Evolutionary conservation across 768 basidiomycete species (phyloP).

Genomic region (Naganishia randhawae): DNA sequence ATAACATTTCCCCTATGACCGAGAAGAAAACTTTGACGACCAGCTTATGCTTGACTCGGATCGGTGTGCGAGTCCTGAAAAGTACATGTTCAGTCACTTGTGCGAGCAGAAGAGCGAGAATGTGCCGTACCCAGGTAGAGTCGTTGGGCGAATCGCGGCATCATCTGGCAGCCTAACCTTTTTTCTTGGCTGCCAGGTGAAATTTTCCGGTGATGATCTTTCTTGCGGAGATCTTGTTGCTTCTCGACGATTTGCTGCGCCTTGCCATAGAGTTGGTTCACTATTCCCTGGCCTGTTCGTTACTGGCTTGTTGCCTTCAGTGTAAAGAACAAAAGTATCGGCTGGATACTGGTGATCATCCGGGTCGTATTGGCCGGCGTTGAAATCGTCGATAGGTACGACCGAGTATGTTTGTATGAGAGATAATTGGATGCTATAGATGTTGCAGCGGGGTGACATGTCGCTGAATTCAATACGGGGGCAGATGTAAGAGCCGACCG

Average conservation of each 20-base stretch:
- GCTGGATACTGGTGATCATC: conserved; percentile 15
- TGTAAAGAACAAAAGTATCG: not conserved
- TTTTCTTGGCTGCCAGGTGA: conserved; percentile 6
- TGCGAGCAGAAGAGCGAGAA: no score
- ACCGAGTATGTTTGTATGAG: conserved; percentile 22
- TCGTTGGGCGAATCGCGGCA: conserved; percentile 19
- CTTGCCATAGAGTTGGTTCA: conserved; percentile 10
- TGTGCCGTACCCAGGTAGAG: not conserved
- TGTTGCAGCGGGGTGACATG: conserved; percentile 20
- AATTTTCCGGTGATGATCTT: not conserved
- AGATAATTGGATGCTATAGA: conserved; percentile 5
- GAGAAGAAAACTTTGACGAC: conserved; percentile 20
- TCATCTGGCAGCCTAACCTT: conserved; percentile 17
- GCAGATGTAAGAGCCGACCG: conserved; percentile 16
- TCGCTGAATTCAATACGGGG: conserved; percentile 4
- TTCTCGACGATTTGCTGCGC: not conserved
- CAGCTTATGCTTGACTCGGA: conserved; percentile 18
- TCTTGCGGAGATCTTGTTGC: not conserved
- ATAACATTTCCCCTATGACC: conserved; percentile 4
- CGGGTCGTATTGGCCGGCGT: conserved; percentile 4
- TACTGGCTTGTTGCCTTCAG: conserved; percentile 6
- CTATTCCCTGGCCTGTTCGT: conserved; percentile 7
- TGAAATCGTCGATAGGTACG: conserved; percentile 16
- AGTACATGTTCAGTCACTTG: not conserved
- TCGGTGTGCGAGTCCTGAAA: conserved; percentile 12